phyloP scores from a whole-genome alignment of 345 rosid genomes.

The Cardamine resedifolia region DNA sequence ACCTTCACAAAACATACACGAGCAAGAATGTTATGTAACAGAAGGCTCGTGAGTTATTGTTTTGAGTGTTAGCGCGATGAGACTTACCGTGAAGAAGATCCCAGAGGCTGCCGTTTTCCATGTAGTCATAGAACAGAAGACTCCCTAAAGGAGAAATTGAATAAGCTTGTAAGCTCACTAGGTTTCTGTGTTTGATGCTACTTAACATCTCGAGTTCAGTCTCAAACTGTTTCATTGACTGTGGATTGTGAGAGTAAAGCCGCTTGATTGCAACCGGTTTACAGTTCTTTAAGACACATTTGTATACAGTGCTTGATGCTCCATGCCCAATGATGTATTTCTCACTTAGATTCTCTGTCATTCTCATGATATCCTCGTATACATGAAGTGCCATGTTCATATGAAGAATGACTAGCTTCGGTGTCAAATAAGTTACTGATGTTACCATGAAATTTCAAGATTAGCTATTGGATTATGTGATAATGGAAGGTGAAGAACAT shows the following conservation, averaged over 20 bases:
- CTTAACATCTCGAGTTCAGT: conserved; percentile 90
- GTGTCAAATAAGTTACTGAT: conserved; percentile 68
- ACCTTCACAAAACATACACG: conserved; percentile 45
- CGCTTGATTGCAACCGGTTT: conserved; percentile 93
- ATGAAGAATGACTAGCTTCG: conserved; percentile 85
- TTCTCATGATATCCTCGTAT: conserved; percentile 95
- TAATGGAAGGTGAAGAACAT: background rate
- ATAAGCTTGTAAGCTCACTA: conserved; percentile 89
- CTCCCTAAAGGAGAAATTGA: conserved; percentile 77
- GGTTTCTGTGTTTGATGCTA: conserved; percentile 89
- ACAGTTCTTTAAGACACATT: conserved; percentile 91
- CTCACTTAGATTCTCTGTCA: conserved; percentile 95
- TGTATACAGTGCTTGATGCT: conserved; percentile 93
- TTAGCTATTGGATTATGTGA: conserved; percentile 18
- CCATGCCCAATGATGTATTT: conserved; percentile 86
- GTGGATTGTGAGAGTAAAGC: conserved; percentile 82
- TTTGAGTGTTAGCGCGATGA: background rate
- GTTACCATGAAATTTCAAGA: conserved; percentile 3
- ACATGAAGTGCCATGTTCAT: conserved; percentile 99
- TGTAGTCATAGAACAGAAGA: conserved; percentile 92
- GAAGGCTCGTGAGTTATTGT: background rate
- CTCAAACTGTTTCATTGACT: conserved; percentile 82
- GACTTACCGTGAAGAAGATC: conserved; percentile 87
- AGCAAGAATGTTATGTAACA: background rate
- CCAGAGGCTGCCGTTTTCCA: conserved; percentile 99